Evolutionary conservation across 257 asterid species (phyloP).

Genomic region (Ophiorrhiza pumila): DNA sequence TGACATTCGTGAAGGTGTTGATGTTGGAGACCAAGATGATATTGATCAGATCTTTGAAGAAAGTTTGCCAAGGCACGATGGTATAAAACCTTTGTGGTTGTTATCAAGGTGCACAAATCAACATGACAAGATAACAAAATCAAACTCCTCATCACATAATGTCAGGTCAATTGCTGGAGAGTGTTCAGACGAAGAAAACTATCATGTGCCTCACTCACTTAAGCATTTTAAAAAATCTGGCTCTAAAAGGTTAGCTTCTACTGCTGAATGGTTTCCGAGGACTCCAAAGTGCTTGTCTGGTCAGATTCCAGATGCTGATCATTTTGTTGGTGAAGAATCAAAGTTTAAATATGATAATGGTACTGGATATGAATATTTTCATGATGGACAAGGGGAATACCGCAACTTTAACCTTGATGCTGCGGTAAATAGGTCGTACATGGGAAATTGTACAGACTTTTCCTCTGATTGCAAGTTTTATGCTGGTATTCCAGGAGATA

Average conservation of each 20-base stretch:
- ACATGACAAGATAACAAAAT: conserved; percentile 28
- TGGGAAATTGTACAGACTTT: conserved; percentile 29
- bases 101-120: conserved; percentile 35
- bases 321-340: conserved; percentile 25
- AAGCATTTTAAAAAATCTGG: conserved; percentile 25
- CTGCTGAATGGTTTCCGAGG: conserved; percentile 41
- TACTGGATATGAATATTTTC: conserved; percentile 24
- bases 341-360: conserved; percentile 26
- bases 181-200: conserved; percentile 18
- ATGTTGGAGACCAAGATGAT: conserved; percentile 29
- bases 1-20: conserved; percentile 32
- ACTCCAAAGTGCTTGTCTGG: conserved; percentile 26
- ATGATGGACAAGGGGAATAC: conserved; percentile 32
- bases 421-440: conserved; percentile 28
- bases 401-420: conserved; percentile 18
- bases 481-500: conserved; percentile 26
- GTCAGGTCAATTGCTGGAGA: conserved; percentile 24
- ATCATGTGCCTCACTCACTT: conserved; percentile 25
- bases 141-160: conserved; percentile 28
- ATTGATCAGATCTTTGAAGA: conserved; percentile 26
- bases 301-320: conserved; percentile 30
- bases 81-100: conserved; percentile 29
- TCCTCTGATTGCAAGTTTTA: conserved; percentile 27
- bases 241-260: conserved; percentile 33
- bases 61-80: conserved; percentile 28